Conservation (phyloP, 805 yeast genomes). For the Suhomyces prunicola region DNA sequence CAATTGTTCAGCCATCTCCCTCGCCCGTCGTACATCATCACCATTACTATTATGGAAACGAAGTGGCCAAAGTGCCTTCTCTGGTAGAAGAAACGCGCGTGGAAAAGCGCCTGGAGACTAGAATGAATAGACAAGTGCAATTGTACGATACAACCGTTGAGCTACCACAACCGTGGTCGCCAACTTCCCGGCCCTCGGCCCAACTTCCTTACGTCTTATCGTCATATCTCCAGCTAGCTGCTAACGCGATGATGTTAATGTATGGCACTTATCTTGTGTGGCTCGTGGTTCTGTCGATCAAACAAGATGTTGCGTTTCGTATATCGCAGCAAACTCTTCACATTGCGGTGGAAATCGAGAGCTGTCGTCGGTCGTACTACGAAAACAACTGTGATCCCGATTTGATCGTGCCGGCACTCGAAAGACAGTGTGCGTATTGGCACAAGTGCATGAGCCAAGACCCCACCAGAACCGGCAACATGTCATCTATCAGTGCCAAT, state of each 20-base stretch:
- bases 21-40: conserved; percentile 33
- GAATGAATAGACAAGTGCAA: background rate
- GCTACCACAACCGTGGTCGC: conserved; percentile 62
- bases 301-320: conserved; percentile 50
- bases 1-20: conserved; percentile 10
- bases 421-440: conserved; percentile 58
- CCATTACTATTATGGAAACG: conserved; percentile 40
- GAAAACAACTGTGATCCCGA: conserved; percentile 59
- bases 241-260: conserved; percentile 47
- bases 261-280: conserved; percentile 45
- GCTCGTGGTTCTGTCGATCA: conserved; percentile 46
- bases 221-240: conserved; percentile 56
- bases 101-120: background rate
- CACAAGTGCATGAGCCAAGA: conserved; percentile 63
- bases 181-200: conserved; percentile 48
- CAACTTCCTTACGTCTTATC: conserved; percentile 54
- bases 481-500: conserved; percentile 56
- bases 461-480: conserved; percentile 46
- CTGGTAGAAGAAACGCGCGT: background rate
- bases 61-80: background rate
- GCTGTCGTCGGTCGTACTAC: conserved; percentile 49
- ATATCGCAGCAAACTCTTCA: conserved; percentile 47
- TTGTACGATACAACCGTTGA: background rate
- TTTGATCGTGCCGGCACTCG: conserved; percentile 56
- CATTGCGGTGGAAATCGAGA: conserved; percentile 48